Evolutionary conservation across 2,329 filamentous ascomycete genomes (phyloP), one percentile per base, ranked within the genome.

Genomic region (Cyphellophora attinorum): DNA sequence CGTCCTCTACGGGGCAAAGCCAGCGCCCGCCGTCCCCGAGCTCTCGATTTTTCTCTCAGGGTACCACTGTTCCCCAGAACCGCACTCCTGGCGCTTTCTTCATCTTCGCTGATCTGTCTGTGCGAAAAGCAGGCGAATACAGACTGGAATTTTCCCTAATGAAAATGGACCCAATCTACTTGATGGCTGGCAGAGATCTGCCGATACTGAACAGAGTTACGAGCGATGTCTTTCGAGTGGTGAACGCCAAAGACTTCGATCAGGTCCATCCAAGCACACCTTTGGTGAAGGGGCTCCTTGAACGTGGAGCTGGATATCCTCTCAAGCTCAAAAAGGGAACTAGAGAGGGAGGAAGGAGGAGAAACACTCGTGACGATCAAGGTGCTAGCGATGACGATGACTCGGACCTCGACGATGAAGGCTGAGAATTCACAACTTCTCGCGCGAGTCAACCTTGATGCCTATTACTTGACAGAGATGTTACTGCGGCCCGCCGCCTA

Each of bases 31-130:
- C 34, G 1, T 42, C 40, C 30, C 46, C 35, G n/a, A 45, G 34
- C 6, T 33, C 36, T 8, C 40, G 38, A 27, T 46, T 45, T 32
- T 27, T 43, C 25, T 19, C 17, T 3, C 29, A 12, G 10, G 11
- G 23, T 11, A 31, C n/a, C 37, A 27, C 34, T 23, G 36, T 17
- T 21, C 31, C 29, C 34, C 31, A 35, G 18, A 34, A 40, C 13
- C 33, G 29, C 29, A 47, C 53, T 4, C 61, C 62, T 4, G 56
- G 60, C 13, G 55, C 58, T 2, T 67, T 67, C 42, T 67, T 67
- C 44, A 60, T 67, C 16, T 67, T 67, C 33, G 54, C 62, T 1
- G 64, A 67, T 42, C 53, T 67, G 2, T 66, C 63, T 3, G 56
- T 67, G 14, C 61, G 63, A 29, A 58, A 57, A 5, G 59, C 61